Conservation (phyloP, 257 asterid species). For the Plantago ovata region DNA sequence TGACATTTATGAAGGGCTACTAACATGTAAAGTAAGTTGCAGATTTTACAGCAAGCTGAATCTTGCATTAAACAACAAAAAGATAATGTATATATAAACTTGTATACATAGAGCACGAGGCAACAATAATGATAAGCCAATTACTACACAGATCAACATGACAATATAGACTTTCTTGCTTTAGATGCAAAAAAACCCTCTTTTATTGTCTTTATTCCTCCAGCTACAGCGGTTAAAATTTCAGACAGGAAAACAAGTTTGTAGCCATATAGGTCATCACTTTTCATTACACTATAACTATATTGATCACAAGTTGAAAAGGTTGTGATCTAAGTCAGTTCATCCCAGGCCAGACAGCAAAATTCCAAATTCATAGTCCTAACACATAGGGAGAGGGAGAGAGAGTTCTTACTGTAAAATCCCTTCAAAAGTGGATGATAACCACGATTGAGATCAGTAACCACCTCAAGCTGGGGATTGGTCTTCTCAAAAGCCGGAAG, state of each 20-base stretch:
- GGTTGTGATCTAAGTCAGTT: no score
- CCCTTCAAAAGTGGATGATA: conserved; percentile 85
- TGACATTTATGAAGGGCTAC: not conserved
- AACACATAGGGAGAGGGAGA: conserved; percentile 11
- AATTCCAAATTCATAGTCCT: no score
- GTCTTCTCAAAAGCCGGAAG: conserved; percentile 61
- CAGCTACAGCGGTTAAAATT: not conserved
- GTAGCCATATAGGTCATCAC: no score
- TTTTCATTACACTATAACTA: no score
- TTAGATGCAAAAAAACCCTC: not conserved
- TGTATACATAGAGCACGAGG: not conserved
- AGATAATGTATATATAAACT: not conserved
- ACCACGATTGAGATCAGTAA: conserved; percentile 80
- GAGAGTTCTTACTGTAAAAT: conserved; percentile 49
- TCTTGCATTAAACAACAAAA: not conserved
- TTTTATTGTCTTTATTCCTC: not conserved
- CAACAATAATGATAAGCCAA: not conserved
- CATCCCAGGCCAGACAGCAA: no score
- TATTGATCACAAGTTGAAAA: no score
- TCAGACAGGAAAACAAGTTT: not conserved
- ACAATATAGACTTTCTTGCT: not conserved
- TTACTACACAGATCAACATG: not conserved
- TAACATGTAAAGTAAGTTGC: not conserved
- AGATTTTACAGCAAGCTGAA: not conserved
- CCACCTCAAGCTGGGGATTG: conserved; percentile 87